Conservation (phyloP, 2,329 filamentous ascomycete genomes). For the Colletotrichum navitas region DNA sequence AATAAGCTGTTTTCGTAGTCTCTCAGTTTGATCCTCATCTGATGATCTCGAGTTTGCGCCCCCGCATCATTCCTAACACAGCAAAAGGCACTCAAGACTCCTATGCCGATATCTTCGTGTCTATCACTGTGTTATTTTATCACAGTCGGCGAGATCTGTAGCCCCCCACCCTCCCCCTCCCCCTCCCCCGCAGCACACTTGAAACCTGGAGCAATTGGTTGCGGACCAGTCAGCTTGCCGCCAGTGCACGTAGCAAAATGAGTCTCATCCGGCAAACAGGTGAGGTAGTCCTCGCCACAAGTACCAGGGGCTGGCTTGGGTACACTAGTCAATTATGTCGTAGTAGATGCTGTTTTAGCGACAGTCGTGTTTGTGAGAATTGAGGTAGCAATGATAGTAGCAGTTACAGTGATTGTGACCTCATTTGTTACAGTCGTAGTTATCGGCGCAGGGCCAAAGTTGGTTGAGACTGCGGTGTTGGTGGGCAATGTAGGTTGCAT, state of each 20-base stretch:
- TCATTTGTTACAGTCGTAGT: conserved; percentile 35
- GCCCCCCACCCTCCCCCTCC: conserved; percentile 14
- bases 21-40: background rate
- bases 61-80: background rate
- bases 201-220: conserved; percentile 36
- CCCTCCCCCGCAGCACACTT: conserved; percentile 31
- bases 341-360: background rate
- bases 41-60: background rate
- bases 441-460: background rate
- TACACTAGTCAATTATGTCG: background rate
- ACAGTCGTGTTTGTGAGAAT: background rate
- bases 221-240: conserved; percentile 28
- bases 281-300: conserved; percentile 31
- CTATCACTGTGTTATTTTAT: background rate
- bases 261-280: conserved; percentile 21
- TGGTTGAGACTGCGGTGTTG: background rate
- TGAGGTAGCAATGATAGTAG: background rate
- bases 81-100: background rate
- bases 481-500: background rate
- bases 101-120: accelerated
- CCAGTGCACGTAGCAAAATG: conserved; percentile 38
- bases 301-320: background rate
- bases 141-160: conserved; percentile 24
- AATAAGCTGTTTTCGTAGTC: background rate
- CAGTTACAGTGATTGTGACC: conserved; percentile 43